These are phyloP conservation scores for Aspergillus eucalypticola DNA, from an alignment of 2,329 filamentous ascomycete species.

Conservation along the genomic window DNA sequence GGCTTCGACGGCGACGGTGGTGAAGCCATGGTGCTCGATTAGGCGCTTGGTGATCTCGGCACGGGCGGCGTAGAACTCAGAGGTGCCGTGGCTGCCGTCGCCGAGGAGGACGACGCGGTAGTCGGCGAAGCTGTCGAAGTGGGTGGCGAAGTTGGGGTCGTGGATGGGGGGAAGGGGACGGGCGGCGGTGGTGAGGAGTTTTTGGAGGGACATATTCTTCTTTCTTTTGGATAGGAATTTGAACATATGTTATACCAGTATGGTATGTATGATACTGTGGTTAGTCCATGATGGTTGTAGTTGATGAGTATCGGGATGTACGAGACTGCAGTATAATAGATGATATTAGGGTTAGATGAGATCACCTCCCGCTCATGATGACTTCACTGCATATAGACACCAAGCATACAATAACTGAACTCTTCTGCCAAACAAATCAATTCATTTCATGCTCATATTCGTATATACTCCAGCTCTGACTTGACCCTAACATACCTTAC, in stretches of 20 bases:
- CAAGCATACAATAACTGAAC: no score
- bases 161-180: constrained; percentile 39
- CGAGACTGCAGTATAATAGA: background rate
- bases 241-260: no score
- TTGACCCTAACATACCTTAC: no score
- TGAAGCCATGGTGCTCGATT: constrained; percentile 53
- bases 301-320: background rate
- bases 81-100: constrained; percentile 55
- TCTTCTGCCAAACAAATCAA: no score
- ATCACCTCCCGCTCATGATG: constrained; percentile 29
- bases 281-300: background rate
- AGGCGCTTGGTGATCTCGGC: constrained; percentile 55
- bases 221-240: no score
- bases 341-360: constrained; percentile 17
- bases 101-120: constrained; percentile 48
- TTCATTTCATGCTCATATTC: no score
- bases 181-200: constrained; percentile 38
- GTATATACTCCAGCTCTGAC: no score
- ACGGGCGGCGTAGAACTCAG: constrained; percentile 56
- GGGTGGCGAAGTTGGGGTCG: constrained; percentile 39
- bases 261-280: background rate
- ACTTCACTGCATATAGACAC: constrained; percentile 25
- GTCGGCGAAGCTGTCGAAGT: constrained; percentile 45
- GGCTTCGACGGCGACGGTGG: constrained; percentile 53
- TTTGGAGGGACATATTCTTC: constrained; percentile 24